Base-by-base conservation (phyloP, 371 early-diverging fungal genomes). In the Mucor mucedo region DNA sequence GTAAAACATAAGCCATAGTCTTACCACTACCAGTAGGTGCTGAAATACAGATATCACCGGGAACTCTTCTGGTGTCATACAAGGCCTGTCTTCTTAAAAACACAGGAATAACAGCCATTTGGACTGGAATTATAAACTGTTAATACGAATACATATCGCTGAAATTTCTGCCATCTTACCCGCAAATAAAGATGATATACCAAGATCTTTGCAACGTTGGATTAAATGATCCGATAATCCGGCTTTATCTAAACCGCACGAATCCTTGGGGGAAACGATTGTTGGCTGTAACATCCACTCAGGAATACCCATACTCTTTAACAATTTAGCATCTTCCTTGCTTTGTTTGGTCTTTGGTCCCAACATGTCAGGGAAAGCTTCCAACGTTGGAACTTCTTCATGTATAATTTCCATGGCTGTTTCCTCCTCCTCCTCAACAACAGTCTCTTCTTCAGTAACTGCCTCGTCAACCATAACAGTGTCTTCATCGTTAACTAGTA, bases 11-110 rank as follows among this genome's bases (percentile, higher is more conserved):
- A 0, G 98, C 96, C 52, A 98, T 80, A 1, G 99, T 99, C 78
- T 99, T 99, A 40, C 99, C 99, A 58, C 91, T 91, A 42, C 96
- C 97, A 0, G 97, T 97, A 1, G 97, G 94, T n/a, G 96, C 93
- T 11, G 95, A 93, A 16, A 97, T 92, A 71, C 94, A 95, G 32
- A 97, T 72, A 72, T 96, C 96, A 9, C 89, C 88, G 1, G 85
- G 86, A 7, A 77, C 73, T 39, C 73, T 69, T 28, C 82, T 76
- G 30, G 80, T 81, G 67, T 84, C 81, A 38, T 82, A 83, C 44
- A 85, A 59, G 54, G 82, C 75, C 39, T 79, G 80, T 41, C 82
- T 72, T 68, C 83, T 78, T 44, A 89, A 76, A 55, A 96, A 84
- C 5, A 86, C 82, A 4, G 95, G 97, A 38, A 95, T 86, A 0